Evolutionary conservation across 148 eudicot species (phyloP).

Genomic region (Rhododendron vialii): DNA sequence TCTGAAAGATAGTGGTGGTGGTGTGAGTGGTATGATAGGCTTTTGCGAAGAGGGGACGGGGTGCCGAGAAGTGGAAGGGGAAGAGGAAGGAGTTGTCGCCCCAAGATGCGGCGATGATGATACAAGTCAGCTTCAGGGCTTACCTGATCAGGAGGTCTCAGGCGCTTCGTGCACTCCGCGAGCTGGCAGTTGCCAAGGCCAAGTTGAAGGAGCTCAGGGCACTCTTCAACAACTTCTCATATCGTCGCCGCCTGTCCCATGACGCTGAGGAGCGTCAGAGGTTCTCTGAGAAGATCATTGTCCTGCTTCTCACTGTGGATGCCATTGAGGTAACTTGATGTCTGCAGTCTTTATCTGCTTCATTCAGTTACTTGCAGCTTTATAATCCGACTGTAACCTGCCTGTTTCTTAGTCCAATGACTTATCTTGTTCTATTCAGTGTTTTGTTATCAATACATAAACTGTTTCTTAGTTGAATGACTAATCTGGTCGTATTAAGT

Average conservation of each 20-base stretch:
- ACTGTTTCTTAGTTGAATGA: neutral
- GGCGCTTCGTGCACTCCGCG: slow-evolving; percentile 84
- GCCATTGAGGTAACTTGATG: slow-evolving; percentile 64
- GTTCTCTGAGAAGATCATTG: slow-evolving; percentile 81
- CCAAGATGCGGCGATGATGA: slow-evolving; percentile 72
- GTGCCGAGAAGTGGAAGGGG: slow-evolving; percentile 37
- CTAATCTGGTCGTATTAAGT: neutral
- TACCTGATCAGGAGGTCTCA: slow-evolving; percentile 77
- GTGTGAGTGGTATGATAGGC: slow-evolving; percentile 35
- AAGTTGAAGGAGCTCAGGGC: slow-evolving; percentile 86
- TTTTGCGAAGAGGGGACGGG: slow-evolving; percentile 58
- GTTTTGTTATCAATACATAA: neutral
- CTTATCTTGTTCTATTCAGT: neutral
- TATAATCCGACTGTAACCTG: neutral
- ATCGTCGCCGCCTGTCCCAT: slow-evolving; percentile 61
- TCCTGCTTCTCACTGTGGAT: slow-evolving; percentile 89
- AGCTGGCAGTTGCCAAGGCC: slow-evolving; percentile 77
- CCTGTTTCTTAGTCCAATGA: neutral
- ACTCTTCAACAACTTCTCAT: slow-evolving; percentile 79
- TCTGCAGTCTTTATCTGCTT: neutral
- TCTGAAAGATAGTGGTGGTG: neutral
- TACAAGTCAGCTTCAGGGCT: slow-evolving; percentile 70
- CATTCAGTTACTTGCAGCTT: neutral
- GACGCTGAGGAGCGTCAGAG: slow-evolving; percentile 89
- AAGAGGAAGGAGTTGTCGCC: slow-evolving; percentile 79